A percentile compares a stretch with the other conserved stretches of the same genome.
Evolutionary conservation across 495 filamentous ascomycete genomes (phyloP).

Genomic region (Lentithecium fluviatile): DNA sequence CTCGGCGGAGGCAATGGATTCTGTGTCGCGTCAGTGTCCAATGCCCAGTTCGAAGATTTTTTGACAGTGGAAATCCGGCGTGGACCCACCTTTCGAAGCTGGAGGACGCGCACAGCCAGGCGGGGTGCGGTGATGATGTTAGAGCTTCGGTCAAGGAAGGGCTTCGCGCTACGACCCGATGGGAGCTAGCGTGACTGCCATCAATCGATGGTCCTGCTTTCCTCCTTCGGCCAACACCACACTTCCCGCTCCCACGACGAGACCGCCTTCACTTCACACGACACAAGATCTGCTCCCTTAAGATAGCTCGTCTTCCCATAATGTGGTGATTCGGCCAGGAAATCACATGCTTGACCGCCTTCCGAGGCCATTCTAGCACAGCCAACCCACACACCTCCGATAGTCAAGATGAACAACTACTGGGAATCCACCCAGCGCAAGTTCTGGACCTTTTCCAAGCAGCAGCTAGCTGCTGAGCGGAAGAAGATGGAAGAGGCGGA

Average conservation of each 20-base stretch:
- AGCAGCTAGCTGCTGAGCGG: slow-evolving; percentile 70
- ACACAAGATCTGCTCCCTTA: no score
- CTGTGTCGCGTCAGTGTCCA: no score
- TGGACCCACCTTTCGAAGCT: neutral
- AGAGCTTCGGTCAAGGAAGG: neutral
- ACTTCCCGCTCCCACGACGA: neutral
- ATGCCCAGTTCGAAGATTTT: no score
- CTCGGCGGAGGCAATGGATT: no score
- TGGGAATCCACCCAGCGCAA: slow-evolving; percentile 91
- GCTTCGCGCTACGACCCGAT: neutral
- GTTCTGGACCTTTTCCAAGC: slow-evolving; percentile 85
- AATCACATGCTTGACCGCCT: no score
- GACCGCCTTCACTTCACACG: neutral
- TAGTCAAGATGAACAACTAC: slow-evolving; percentile 57
- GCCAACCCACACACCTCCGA: no score
- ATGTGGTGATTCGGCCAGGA: no score
- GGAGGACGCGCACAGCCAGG: neutral
- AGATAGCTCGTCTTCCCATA: no score
- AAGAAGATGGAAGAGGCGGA: slow-evolving; percentile 71
- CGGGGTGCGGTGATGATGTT: neutral
- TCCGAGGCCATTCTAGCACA: no score
- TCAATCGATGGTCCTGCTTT: no score
- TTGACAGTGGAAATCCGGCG: neutral
- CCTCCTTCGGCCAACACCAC: no score
- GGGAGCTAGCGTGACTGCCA: neutral